These are phyloP conservation scores for Cephalotrichum gorgonifer DNA, from an alignment of 2,329 filamentous ascomycete genomes.

Conservation along the genomic window DNA sequence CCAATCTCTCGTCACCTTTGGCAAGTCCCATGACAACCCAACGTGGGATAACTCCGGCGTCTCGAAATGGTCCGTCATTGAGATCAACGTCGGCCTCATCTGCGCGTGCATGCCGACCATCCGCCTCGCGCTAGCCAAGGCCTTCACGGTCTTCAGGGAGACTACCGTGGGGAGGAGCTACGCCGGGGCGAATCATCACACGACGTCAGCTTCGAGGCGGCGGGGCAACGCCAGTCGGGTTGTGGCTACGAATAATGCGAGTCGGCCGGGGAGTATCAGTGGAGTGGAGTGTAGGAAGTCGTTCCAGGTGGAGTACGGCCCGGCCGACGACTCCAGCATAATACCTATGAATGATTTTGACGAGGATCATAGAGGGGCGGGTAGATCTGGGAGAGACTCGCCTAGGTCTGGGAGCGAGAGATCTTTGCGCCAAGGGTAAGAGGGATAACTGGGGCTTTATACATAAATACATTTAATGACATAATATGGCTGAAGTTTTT, in stretches of 20 bases:
- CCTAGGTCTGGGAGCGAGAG: too few species aligned
- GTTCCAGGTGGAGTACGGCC: conserved; percentile 23
- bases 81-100: conserved; percentile 21
- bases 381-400: too few species aligned
- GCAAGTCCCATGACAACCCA: conserved; percentile 15
- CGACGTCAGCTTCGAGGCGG: conserved; percentile 7
- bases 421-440: too few species aligned
- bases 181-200: conserved; percentile 15
- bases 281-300: conserved; percentile 22
- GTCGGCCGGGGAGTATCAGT: background rate
- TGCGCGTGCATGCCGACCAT: conserved; percentile 21
- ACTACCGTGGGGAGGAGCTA: conserved; percentile 11
- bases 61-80: conserved; percentile 19
- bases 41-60: conserved; percentile 18
- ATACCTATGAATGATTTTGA: conserved; percentile 17
- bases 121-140: conserved; percentile 16
- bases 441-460: too few species aligned
- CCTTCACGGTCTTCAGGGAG: conserved; percentile 20
- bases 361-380: too few species aligned
- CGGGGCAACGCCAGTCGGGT: conserved; percentile 7
- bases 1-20: conserved; percentile 15
- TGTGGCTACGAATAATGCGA: conserved; percentile 3
- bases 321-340: conserved; percentile 20
- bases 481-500: too few species aligned
- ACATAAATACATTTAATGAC: too few species aligned